Evolutionary conservation across 2,329 filamentous ascomycete genomes (phyloP).

Genomic region (Diaporthe sp.): DNA sequence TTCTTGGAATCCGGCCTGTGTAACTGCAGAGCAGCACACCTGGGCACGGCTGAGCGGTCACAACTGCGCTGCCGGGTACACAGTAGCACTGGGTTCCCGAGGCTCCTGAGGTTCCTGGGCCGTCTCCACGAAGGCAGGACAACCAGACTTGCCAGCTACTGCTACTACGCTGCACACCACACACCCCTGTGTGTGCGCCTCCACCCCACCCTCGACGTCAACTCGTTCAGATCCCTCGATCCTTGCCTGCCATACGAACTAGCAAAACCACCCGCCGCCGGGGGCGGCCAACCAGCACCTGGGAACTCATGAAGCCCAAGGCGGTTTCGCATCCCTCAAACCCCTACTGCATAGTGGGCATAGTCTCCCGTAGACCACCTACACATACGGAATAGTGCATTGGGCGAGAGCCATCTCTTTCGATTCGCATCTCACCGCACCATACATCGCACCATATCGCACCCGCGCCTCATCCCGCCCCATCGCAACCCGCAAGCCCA

Average conservation of each 20-base stretch:
- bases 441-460: neutral
- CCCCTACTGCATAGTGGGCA: conserved; percentile 1
- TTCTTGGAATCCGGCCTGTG: neutral
- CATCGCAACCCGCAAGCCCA: conserved; percentile 1
- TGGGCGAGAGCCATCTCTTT: neutral
- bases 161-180: neutral
- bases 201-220: conserved; percentile 17
- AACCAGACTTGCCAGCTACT: neutral
- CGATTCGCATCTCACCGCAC: neutral
- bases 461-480: neutral
- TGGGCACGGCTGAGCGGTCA: neutral
- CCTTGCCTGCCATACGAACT: conserved; percentile 10
- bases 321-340: conserved; percentile 15
- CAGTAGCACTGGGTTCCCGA: neutral
- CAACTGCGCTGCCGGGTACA: neutral
- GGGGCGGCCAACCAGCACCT: neutral
- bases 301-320: neutral
- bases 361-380: conserved; percentile 9
- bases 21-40: neutral
- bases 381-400: neutral
- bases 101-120: neutral
- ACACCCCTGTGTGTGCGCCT: conserved; percentile 10
- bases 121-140: neutral
- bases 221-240: conserved; percentile 15
- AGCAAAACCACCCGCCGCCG: neutral